Evolutionary conservation across 768 basidiomycete genomes (phyloP).

Genomic region (Xerocomellus intermedius): DNA sequence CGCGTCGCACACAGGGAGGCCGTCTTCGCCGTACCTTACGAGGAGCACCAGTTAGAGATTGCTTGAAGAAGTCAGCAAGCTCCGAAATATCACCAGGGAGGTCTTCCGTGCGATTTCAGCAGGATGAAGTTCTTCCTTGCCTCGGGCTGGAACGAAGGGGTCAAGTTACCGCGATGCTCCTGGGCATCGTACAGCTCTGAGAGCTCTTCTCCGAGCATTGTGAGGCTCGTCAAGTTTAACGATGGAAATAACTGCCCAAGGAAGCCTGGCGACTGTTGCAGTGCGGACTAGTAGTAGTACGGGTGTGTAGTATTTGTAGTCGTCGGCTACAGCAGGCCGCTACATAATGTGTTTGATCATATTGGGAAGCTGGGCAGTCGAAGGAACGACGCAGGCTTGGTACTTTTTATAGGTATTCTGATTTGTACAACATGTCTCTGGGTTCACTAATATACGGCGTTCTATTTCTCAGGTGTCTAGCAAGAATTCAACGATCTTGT

Average conservation of each 20-base stretch:
- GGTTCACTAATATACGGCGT: background rate
- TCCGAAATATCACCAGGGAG: conserved; percentile 61
- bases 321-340: conserved; percentile 25
- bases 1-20: conserved; percentile 64
- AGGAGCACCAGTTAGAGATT: conserved; percentile 12
- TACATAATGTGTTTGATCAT: no score
- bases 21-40: conserved; percentile 76
- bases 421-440: background rate
- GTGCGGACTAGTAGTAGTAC: background rate
- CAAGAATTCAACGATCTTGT: conserved; percentile 39
- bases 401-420: background rate
- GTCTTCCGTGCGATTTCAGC: conserved; percentile 79
- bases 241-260: background rate
- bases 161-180: conserved; percentile 14
- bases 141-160: conserved; percentile 26
- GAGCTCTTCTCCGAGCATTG: conserved; percentile 30
- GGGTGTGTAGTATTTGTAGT: conserved; percentile 28
- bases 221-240: background rate
- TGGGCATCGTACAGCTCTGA: conserved; percentile 21
- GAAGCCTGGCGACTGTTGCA: background rate
- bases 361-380: background rate
- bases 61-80: conserved; percentile 1
- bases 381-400: background rate
- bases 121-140: conserved; percentile 65
- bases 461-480: conserved; percentile 25